A percentile compares a stretch with the other conserved stretches of the same genome.
phyloP scores from a whole-genome alignment of 2,329 filamentous ascomycete genomes.

The Septoria petroselini region DNA sequence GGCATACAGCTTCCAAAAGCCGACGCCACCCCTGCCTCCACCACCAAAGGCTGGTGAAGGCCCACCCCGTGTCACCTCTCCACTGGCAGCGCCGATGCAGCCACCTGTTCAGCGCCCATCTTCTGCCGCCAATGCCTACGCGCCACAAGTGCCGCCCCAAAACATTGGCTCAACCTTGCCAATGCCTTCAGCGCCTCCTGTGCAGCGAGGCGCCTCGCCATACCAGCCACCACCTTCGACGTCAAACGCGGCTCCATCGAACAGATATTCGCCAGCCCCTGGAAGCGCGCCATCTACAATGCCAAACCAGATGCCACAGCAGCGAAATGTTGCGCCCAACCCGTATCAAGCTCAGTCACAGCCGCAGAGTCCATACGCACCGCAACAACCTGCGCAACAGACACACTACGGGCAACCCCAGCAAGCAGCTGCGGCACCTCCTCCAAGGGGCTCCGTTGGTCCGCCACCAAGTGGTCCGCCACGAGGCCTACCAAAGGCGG shows the following conservation, averaged over 20 bases:
- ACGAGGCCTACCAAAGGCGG: slow-evolving; percentile 32
- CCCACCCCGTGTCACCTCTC: slow-evolving; percentile 67
- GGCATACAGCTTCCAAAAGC: slow-evolving; percentile 56
- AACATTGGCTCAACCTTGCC: slow-evolving; percentile 43
- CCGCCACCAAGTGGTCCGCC: slow-evolving; percentile 50
- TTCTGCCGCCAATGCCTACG: slow-evolving; percentile 61
- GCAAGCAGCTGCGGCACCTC: slow-evolving; percentile 37
- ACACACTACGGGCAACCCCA: slow-evolving; percentile 43
- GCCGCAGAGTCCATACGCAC: slow-evolving; percentile 38
- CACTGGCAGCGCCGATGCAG: slow-evolving; percentile 54
- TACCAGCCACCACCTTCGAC: slow-evolving; percentile 74
- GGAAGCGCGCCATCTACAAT: slow-evolving; percentile 51
- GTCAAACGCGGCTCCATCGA: slow-evolving; percentile 61
- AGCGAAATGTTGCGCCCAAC: slow-evolving; percentile 47
- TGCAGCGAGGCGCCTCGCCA: slow-evolving; percentile 74
- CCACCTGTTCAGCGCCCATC: slow-evolving; percentile 44
- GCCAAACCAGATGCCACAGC: slow-evolving; percentile 38
- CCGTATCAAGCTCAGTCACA: slow-evolving; percentile 40
- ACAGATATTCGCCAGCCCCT: slow-evolving; percentile 69
- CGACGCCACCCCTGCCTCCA: slow-evolving; percentile 71
- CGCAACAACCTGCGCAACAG: slow-evolving; percentile 36
- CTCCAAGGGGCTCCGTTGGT: slow-evolving; percentile 33
- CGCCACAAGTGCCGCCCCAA: slow-evolving; percentile 55
- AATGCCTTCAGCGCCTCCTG: slow-evolving; percentile 53
- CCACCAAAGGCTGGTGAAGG: slow-evolving; percentile 76